phyloP scores from a whole-genome alignment of 768 basidiomycete species.

The Pulveroboletus sp. region DNA sequence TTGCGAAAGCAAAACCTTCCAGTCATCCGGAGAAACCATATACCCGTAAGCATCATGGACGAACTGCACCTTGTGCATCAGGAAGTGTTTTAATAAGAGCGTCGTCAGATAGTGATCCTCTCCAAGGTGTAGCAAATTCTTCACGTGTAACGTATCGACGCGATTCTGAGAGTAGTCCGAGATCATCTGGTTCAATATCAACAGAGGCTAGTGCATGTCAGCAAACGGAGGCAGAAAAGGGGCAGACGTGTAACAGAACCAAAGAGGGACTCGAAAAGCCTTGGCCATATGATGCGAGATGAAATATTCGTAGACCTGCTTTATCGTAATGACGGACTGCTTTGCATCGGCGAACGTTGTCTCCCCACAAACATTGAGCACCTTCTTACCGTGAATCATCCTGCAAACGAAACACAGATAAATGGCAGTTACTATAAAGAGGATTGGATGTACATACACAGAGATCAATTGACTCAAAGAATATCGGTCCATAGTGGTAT shows the following conservation, averaged over 20 bases:
- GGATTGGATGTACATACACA: slow-evolving; percentile 54
- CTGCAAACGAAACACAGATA: slow-evolving; percentile 36
- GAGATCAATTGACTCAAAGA: slow-evolving; percentile 90
- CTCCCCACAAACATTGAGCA: slow-evolving; percentile 93
- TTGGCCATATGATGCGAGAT: slow-evolving; percentile 99
- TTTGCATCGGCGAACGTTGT: slow-evolving; percentile 90
- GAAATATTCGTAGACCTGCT: slow-evolving; percentile 99
- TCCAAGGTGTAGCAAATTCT: slow-evolving; percentile 95
- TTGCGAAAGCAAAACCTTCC: slow-evolving; percentile 90
- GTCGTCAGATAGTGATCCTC: slow-evolving; percentile 99
- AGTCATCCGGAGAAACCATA: slow-evolving; percentile 94
- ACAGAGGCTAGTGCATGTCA: slow-evolving; percentile 91
- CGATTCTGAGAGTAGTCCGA: slow-evolving; percentile 93
- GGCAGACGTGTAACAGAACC: slow-evolving; percentile 98
- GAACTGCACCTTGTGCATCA: slow-evolving; percentile 91
- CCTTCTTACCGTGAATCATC: slow-evolving; percentile 95
- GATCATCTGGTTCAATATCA: slow-evolving; percentile 88
- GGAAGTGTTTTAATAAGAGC: slow-evolving; percentile 92
- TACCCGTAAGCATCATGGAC: slow-evolving; percentile 90
- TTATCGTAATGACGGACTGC: slow-evolving; percentile 94
- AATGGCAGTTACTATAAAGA: neutral
- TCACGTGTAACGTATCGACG: slow-evolving; percentile 97
- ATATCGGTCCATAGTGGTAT: slow-evolving; percentile 86
- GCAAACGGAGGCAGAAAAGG: slow-evolving; percentile 92
- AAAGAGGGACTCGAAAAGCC: slow-evolving; percentile 93